phyloP scores from a whole-genome alignment of 2,329 filamentous ascomycete genomes.

The Paecilomyces variotii region DNA sequence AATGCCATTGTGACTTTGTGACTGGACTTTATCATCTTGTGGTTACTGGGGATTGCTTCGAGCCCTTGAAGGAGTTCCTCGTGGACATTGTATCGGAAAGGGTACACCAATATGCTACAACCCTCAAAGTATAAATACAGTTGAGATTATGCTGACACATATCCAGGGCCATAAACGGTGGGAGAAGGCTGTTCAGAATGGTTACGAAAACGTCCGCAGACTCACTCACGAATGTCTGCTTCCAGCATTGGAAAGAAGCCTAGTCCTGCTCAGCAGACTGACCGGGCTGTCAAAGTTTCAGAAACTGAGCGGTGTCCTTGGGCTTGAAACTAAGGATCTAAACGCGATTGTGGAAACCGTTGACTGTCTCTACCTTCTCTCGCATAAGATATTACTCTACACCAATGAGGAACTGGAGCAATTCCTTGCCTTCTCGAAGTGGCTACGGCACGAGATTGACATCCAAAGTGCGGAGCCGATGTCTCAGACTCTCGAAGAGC shows the following conservation, averaged over 20 bases:
- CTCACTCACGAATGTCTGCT: constrained; percentile 82
- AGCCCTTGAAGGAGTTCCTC: constrained; percentile 75
- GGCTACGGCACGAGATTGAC: constrained; percentile 79
- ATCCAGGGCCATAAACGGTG: constrained; percentile 80
- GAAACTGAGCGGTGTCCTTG: constrained; percentile 56
- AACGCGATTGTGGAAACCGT: constrained; percentile 58
- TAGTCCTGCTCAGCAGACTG: constrained; percentile 72
- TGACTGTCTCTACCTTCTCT: constrained; percentile 65
- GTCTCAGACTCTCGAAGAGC: constrained; percentile 56
- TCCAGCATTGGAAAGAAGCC: constrained; percentile 75
- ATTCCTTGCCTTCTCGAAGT: constrained; percentile 70
- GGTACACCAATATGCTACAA: constrained; percentile 40
- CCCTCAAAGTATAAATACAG: background rate
- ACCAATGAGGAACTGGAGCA: constrained; percentile 69
- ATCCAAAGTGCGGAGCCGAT: constrained; percentile 58
- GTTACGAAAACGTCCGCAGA: constrained; percentile 67
- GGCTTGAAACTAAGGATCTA: constrained; percentile 57
- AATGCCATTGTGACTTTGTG: constrained; percentile 57
- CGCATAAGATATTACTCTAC: constrained; percentile 62
- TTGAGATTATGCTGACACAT: constrained; percentile 5
- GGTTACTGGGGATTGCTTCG: constrained; percentile 71
- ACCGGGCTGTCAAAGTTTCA: constrained; percentile 77
- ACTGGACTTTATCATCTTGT: constrained; percentile 77
- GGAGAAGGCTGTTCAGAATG: constrained; percentile 76
- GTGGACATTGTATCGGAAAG: constrained; percentile 73